Conservation (phyloP, 23 red algal species). For the Gracilaria domingensis region DNA sequence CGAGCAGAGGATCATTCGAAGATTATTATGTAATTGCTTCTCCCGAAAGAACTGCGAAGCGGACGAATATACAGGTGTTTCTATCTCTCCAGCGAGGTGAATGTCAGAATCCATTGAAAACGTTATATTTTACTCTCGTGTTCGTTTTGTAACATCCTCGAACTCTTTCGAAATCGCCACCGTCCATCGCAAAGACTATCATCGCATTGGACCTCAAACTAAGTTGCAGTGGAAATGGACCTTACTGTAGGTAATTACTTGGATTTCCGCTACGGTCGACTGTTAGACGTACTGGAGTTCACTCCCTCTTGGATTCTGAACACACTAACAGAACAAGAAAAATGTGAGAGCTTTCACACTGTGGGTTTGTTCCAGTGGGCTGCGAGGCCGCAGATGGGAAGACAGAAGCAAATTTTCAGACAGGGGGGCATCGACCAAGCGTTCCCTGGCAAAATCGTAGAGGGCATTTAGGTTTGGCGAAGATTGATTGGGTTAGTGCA, state of each 20-base stretch:
- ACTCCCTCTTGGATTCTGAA: no score
- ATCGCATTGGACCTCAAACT: neutral
- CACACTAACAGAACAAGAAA: neutral
- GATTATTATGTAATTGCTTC: neutral
- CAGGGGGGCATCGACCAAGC: neutral
- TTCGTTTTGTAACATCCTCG: neutral
- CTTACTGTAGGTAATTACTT: neutral
- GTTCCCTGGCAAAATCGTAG: neutral
- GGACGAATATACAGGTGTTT: neutral
- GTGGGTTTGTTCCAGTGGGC: slow-evolving; percentile 5
- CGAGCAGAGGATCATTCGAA: neutral
- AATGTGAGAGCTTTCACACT: no score
- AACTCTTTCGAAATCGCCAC: neutral
- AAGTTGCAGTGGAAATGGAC: slow-evolving; percentile 31
- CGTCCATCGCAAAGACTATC: neutral
- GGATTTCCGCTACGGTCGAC: slow-evolving; percentile 1
- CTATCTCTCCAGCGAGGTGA: neutral
- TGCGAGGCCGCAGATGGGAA: neutral
- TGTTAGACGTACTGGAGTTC: neutral
- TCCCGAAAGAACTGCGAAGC: neutral
- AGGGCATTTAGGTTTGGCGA: neutral
- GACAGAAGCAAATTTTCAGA: neutral
- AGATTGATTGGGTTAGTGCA: neutral
- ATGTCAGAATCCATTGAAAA: neutral
- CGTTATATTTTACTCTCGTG: neutral